A percentile compares a stretch with the other conserved stretches of the same genome.
These are phyloP conservation scores for Porpolomopsis calyptriformis DNA, from an alignment of 768 basidiomycete species.

Conservation along the genomic window DNA sequence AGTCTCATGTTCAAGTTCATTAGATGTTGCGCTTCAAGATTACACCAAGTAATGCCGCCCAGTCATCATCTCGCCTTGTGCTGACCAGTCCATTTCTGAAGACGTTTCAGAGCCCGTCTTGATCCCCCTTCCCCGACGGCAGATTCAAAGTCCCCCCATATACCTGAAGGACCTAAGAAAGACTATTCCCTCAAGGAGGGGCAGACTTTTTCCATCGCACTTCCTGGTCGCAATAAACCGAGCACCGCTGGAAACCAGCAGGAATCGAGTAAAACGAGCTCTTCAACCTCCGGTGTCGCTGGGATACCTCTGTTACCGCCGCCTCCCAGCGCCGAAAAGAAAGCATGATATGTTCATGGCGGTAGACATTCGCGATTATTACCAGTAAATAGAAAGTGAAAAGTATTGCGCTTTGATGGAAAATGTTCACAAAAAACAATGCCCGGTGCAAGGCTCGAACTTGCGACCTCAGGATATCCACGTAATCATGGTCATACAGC, in stretches of 20 bases:
- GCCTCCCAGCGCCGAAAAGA: conserved; percentile 59
- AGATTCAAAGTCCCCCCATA: conserved; percentile 45
- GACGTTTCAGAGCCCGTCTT: conserved; percentile 53
- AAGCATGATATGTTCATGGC: conserved; percentile 18
- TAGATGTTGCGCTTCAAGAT: conserved; percentile 80
- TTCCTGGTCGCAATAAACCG: conserved; percentile 64
- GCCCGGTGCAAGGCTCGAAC: conserved; percentile 45
- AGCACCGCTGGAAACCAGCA: conserved; percentile 22
- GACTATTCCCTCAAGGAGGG: conserved; percentile 93
- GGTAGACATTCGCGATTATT: not conserved
- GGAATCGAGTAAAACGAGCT: conserved; percentile 30
- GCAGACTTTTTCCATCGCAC: conserved; percentile 85
- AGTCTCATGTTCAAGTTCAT: conserved; percentile 1
- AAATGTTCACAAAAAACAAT: conserved; percentile 18
- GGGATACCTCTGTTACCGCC: conserved; percentile 69
- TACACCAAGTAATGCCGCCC: conserved; percentile 55
- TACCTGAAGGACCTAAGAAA: conserved; percentile 75
- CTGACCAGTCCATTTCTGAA: conserved; percentile 19
- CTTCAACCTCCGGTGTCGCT: conserved; percentile 19
- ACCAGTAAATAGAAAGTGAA: no score
- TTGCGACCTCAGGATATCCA: conserved; percentile 39
- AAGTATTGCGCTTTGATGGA: no score
- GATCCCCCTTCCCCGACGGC: conserved; percentile 42
- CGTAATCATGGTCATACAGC: conserved; percentile 6
- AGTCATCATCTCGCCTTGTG: conserved; percentile 2